phyloP scores from a whole-genome alignment of 495 filamentous ascomycete genomes.

The Podospora bellae-mahoneyi region DNA sequence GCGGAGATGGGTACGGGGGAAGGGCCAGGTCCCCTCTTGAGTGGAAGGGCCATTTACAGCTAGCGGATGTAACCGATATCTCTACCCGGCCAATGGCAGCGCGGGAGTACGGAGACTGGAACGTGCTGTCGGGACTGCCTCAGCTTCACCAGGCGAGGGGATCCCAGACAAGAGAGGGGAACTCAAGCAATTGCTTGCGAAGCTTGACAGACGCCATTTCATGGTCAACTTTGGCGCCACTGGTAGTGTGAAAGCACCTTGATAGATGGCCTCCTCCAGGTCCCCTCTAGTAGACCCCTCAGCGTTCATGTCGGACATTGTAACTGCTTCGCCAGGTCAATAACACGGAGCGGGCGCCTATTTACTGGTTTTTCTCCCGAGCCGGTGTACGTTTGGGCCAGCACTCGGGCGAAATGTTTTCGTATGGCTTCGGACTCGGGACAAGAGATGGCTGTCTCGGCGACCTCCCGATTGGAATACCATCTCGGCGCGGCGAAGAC shows the following conservation, averaged over 20 bases:
- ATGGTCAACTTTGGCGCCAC: background rate
- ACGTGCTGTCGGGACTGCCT: slow-evolving; percentile 5
- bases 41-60: background rate
- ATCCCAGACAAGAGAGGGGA: background rate
- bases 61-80: background rate
- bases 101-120: background rate
- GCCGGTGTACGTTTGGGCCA: background rate
- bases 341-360: background rate
- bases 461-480: background rate
- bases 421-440: background rate
- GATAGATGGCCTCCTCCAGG: background rate
- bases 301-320: background rate
- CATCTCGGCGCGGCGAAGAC: background rate
- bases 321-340: background rate
- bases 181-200: background rate
- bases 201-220: slow-evolving; percentile 3
- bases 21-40: background rate
- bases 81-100: background rate
- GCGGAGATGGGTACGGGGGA: slow-evolving; percentile 1
- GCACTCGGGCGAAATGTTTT: background rate
- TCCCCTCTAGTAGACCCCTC: background rate
- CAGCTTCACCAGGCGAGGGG: slow-evolving; percentile 1
- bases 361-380: background rate
- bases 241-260: background rate
- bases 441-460: background rate